Evolutionary conservation across 768 basidiomycete genomes (phyloP).

Genomic region (Agrocybe chaxingu): DNA sequence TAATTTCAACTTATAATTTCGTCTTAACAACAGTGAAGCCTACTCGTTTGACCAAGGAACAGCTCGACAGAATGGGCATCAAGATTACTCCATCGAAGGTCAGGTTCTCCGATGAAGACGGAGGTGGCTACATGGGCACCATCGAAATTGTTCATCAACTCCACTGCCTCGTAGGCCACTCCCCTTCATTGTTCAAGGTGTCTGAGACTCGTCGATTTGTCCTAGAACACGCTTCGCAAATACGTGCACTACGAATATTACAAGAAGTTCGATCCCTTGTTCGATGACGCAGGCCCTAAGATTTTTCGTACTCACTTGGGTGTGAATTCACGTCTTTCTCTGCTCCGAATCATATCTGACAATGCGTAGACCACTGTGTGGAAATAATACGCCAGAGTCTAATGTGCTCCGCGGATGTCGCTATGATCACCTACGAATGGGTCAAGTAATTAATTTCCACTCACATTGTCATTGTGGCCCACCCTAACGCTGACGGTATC

Average conservation of each 20-base stretch:
- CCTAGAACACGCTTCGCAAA: slow-evolving; percentile 1
- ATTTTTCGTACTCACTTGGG: slow-evolving; percentile 3
- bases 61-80: not conserved
- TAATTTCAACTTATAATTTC: not conserved
- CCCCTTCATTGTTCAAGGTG: too few species aligned
- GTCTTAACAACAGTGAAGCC: not conserved
- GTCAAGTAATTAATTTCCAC: not conserved
- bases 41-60: not conserved
- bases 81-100: slow-evolving; percentile 1
- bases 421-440: not conserved
- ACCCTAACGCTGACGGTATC: slow-evolving; percentile 1
- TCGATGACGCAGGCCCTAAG: not conserved
- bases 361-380: slow-evolving; percentile 1
- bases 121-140: slow-evolving; percentile 5
- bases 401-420: slow-evolving; percentile 5
- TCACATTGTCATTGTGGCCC: not conserved
- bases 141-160: slow-evolving; percentile 5
- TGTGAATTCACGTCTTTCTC: not conserved
- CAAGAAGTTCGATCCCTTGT: not conserved
- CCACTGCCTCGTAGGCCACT: slow-evolving; percentile 2
- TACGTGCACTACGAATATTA: slow-evolving; percentile 3
- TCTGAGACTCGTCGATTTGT: not conserved
- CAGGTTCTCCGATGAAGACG: slow-evolving; percentile 2
- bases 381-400: slow-evolving; percentile 6
- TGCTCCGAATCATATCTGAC: not conserved